Evolutionary conservation across 2,329 filamentous ascomycete genomes (phyloP), one percentile per base, ranked within the genome.

Genomic region (Aspergillus pseudonomiae): DNA sequence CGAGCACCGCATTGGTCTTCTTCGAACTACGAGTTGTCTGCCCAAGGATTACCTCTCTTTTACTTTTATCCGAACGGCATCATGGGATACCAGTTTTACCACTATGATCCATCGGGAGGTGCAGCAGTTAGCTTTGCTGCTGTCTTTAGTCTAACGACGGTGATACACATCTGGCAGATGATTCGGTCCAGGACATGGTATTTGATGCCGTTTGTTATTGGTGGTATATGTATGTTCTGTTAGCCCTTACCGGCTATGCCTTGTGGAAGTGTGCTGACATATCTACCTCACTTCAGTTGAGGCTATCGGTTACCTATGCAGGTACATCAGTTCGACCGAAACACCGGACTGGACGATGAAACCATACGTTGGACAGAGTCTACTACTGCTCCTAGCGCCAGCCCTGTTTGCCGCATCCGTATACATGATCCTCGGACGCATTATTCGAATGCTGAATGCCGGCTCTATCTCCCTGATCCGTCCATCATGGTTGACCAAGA

Each of bases 361-460:
- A 4, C 52, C 52, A 36, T 54, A 54, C 30, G 16, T 54, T 10
- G 52, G 52, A 16, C 52, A 54, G 32, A 54, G 52, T 16, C 52
- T 54, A 21, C 30, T 54, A 6, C 28, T 83, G 46, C 75, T 84
- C 5, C 75, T 84, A 30, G 81, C 79, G 1, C 83, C 82, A 1
- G 79, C 80, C 2, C 79, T 84, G 52, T 79, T 83, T 63, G 82
- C 82, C 21, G 83, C 83, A n/a, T 78, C 79, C 1, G 81, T 83
- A 67, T 84, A 85, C 67, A 84, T 83, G 72, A 74, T 77, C n/a
- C 78, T 84, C 55, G 79, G 78, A 43, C 79, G 82, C 12, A 75
- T 84, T 43, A 78, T 84, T 16, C 72, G 75, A 19, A 66, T 77
- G 41, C 71, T 79, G 3, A 71, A 80, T 10, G 78, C 73, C 48